Base-by-base conservation (phyloP, 108 stramenopile species). In the Discostella stelligeroides region DNA sequence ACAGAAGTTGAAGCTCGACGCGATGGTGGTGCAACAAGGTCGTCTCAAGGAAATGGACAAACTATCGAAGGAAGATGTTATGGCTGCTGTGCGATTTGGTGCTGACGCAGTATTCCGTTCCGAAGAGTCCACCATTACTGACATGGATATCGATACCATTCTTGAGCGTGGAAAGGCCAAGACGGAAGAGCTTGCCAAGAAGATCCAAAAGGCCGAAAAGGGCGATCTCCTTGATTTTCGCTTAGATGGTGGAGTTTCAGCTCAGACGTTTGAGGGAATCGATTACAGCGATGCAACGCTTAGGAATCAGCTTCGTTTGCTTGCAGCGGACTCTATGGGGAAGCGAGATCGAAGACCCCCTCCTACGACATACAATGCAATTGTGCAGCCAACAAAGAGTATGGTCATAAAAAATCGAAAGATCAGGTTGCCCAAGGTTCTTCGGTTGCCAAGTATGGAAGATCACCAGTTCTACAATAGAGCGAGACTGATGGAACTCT, bases 1-100 rank as follows among this genome's bases (percentile, higher is more conserved):
- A 62, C 92, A 98, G 55, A 99, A 99, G 79, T 94, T 99, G 15
- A 98, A 99, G 76, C 95, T 99, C 21, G 99, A 99, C 84, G 98
- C 98, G 13, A 98, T 98, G 89, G 98, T 99, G 51, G 88, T 89
- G 48, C 90, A 91, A 76, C 86, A 90, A 50, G 90, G 90, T 25
- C 85, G 88, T 37, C 82, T 92, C 54, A 81, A 84, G 59, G 81
- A 91, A 34, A 87, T 90, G 62, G 79, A 89, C 63, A 79, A 79
- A 15, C 71, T 96, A n/a, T 85, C 92, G 41, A 67, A 79, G 34
- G 92, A 95, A 56, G 92, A 96, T 24, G 83, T 95, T 15, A 68
- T 95, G 54, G 84, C 67, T 20, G 95, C 95, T 75, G 96, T 99
- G 17, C 88, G 95, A 34, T 98, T 98, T 74, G 98, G 98, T 27